Conservation (phyloP, 257 asterid genomes). For the Solanum pimpinellifolium region DNA sequence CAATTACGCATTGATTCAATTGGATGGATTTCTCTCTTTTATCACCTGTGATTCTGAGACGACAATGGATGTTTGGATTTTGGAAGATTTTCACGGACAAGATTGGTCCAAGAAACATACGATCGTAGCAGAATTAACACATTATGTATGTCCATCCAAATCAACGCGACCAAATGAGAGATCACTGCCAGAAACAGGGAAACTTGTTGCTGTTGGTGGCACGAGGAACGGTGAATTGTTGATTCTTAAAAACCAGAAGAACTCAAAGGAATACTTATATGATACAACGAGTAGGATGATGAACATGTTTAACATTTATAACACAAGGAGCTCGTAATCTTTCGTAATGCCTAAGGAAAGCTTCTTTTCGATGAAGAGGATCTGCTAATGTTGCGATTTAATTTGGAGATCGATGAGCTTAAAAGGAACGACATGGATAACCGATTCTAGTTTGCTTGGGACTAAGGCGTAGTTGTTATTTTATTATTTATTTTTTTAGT, state of each 20-base stretch:
- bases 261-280: neutral
- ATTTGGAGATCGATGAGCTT: neutral
- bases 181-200: neutral
- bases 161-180: neutral
- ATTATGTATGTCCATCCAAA: neutral
- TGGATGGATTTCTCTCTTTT: neutral
- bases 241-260: neutral
- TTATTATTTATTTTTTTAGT: neutral
- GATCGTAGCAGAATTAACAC: neutral
- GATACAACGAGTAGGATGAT: neutral
- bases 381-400: neutral
- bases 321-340: neutral
- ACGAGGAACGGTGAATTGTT: neutral
- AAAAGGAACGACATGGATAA: neutral
- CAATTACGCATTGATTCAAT: neutral
- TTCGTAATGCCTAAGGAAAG: neutral
- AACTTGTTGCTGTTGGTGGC: neutral
- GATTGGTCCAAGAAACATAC: conserved; percentile 11
- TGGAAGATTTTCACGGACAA: neutral
- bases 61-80: conserved; percentile 2
- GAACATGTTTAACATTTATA: neutral
- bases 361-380: neutral
- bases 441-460: neutral
- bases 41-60: neutral
- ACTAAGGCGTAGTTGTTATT: neutral